Percentiles rank a stretch among this genome's conserved stretches.
These are phyloP conservation scores for Lumnitzera littorea DNA, from an alignment of 345 rosid species.

Conservation along the genomic window DNA sequence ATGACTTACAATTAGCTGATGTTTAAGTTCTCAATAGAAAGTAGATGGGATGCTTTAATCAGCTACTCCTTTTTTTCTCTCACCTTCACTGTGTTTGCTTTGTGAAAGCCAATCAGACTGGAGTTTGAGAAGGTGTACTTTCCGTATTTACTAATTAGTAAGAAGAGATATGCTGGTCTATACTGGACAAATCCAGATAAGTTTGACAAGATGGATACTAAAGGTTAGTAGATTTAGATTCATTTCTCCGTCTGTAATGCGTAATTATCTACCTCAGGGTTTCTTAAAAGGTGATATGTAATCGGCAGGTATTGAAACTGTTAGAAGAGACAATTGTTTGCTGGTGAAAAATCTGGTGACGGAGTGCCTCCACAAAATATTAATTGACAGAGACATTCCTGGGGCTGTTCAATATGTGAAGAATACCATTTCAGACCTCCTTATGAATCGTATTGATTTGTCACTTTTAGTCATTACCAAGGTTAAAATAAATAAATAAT, in stretches of 20 bases:
- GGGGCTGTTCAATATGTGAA: conserved; percentile 89
- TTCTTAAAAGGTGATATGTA: conserved; percentile 9
- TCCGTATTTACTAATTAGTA: conserved; percentile 89
- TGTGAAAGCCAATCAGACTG: conserved; percentile 88
- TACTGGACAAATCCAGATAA: conserved; percentile 76
- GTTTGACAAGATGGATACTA: conserved; percentile 95
- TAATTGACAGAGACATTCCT: conserved; percentile 78
- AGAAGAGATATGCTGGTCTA: conserved; percentile 99
- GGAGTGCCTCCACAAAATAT: conserved; percentile 88
- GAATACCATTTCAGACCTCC: conserved; percentile 89
- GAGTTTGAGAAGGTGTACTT: conserved; percentile 98
- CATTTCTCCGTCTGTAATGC: conserved; percentile 9
- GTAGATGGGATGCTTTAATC: neutral
- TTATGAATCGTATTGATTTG: conserved; percentile 94
- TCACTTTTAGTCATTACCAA: conserved; percentile 96
- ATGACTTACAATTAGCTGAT: no score
- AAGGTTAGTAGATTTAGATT: conserved; percentile 43
- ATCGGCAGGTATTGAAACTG: conserved; percentile 89
- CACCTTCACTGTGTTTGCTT: conserved; percentile 13
- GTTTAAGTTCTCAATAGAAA: no score
- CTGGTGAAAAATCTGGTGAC: conserved; percentile 88
- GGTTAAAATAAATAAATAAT: conserved; percentile 27
- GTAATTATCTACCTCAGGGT: neutral
- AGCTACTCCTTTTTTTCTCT: neutral
- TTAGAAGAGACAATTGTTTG: conserved; percentile 95